Conservation (phyloP, 306 rosid genomes). For the Astragalus glycyphyllos region DNA sequence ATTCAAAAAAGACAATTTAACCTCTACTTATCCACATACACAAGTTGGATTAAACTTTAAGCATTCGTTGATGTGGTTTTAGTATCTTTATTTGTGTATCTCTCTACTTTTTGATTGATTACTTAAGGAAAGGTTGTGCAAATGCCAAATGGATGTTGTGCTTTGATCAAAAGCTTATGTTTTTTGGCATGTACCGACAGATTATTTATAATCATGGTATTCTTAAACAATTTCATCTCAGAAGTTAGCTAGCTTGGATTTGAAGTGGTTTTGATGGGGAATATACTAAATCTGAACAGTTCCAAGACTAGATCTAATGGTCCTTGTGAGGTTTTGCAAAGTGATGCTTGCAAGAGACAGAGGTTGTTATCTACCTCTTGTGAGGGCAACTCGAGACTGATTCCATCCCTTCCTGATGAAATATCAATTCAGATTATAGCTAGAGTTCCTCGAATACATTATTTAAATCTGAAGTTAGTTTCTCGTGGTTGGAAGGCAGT, state of each 20-base stretch:
- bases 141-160: slow-evolving; percentile 27
- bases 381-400: slow-evolving; percentile 23
- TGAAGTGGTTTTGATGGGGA: slow-evolving; percentile 43
- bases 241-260: slow-evolving; percentile 31
- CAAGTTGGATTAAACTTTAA: slow-evolving; percentile 14
- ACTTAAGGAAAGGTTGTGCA: slow-evolving; percentile 5
- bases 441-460: slow-evolving; percentile 41
- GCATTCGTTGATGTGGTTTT: slow-evolving; percentile 15
- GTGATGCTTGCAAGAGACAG: slow-evolving; percentile 40
- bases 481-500: slow-evolving; percentile 34
- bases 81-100: slow-evolving; percentile 20
- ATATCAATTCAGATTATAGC: slow-evolving; percentile 45
- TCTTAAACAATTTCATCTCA: slow-evolving; percentile 22
- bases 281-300: slow-evolving; percentile 33
- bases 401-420: slow-evolving; percentile 42
- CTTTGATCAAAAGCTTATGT: neutral
- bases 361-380: slow-evolving; percentile 29
- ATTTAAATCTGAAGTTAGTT: slow-evolving; percentile 39
- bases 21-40: neutral
- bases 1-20: neutral
- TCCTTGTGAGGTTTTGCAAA: slow-evolving; percentile 33
- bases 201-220: slow-evolving; percentile 27
- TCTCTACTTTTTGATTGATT: slow-evolving; percentile 18
- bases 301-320: slow-evolving; percentile 34
- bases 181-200: slow-evolving; percentile 20